phyloP scores from a whole-genome alignment of 495 filamentous ascomycete genomes.

The Penicillium cinerascens region DNA sequence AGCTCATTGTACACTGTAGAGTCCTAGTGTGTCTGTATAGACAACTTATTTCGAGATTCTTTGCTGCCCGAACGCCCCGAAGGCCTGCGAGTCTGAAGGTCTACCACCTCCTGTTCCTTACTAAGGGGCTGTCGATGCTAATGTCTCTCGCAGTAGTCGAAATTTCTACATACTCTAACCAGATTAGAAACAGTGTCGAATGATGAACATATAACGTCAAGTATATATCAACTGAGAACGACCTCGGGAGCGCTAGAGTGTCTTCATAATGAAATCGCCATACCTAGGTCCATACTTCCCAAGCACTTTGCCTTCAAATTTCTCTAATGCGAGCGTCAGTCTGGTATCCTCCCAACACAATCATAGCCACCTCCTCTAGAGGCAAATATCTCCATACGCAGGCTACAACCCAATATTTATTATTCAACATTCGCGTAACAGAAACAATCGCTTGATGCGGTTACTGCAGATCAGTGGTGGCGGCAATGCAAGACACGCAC shows the following conservation, averaged over 20 bases:
- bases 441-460: background rate
- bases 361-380: background rate
- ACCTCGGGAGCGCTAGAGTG: too few relatives aligned
- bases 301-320: too few relatives aligned
- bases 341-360: background rate
- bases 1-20: background rate
- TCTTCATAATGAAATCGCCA: too few relatives aligned
- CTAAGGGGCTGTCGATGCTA: background rate
- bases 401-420: background rate
- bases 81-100: background rate
- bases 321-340: background rate
- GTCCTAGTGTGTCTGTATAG: background rate
- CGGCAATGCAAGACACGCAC: conserved; percentile 24
- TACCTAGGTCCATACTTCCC: too few relatives aligned
- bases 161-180: background rate
- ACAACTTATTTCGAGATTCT: background rate
- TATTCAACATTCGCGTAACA: background rate
- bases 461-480: conserved; percentile 17
- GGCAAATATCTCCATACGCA: background rate
- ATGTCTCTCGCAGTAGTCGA: too few relatives aligned
- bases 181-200: background rate
- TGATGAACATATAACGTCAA: too few relatives aligned
- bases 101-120: background rate
- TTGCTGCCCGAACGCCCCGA: background rate
- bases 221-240: too few relatives aligned